Evolutionary conservation across 2,329 filamentous ascomycete species (phyloP).

Genomic region (Tolypocladium endophyticum): DNA sequence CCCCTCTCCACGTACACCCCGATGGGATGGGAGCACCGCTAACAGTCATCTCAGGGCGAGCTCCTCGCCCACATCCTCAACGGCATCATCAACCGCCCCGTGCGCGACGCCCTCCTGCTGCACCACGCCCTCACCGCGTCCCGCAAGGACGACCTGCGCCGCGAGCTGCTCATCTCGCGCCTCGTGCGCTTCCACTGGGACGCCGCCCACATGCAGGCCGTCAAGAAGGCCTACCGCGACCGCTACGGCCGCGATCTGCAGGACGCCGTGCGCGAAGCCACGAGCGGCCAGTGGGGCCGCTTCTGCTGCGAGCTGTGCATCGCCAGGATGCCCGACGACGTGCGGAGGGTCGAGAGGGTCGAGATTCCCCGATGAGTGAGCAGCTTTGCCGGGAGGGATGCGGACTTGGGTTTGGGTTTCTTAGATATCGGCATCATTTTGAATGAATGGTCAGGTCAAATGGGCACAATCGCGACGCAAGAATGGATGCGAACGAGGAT

Average conservation of each 20-base stretch:
- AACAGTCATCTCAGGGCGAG: conserved; percentile 58
- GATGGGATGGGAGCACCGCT: no score
- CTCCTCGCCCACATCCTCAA: conserved; percentile 91
- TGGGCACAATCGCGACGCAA: background rate
- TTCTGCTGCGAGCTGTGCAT: conserved; percentile 66
- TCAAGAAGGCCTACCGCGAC: conserved; percentile 71
- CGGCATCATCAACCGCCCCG: conserved; percentile 89
- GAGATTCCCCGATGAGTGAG: conserved; percentile 2
- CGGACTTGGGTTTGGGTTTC: background rate
- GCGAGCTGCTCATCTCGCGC: conserved; percentile 78
- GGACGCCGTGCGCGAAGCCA: conserved; percentile 68
- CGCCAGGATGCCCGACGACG: conserved; percentile 47
- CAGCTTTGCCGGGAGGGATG: background rate
- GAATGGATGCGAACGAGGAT: background rate
- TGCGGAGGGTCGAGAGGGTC: conserved; percentile 33
- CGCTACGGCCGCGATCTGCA: conserved; percentile 68
- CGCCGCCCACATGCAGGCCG: conserved; percentile 62
- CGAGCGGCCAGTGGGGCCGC: conserved; percentile 63
- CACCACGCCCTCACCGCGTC: conserved; percentile 79
- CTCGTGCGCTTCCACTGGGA: conserved; percentile 93
- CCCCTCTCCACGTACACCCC: background rate
- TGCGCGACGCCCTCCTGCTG: conserved; percentile 82
- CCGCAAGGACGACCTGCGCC: conserved; percentile 59
- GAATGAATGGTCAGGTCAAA: background rate
- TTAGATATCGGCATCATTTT: background rate